phyloP scores from a whole-genome alignment of 1,284 basidiomycete genomes.

The Pseudozyma pruni region DNA sequence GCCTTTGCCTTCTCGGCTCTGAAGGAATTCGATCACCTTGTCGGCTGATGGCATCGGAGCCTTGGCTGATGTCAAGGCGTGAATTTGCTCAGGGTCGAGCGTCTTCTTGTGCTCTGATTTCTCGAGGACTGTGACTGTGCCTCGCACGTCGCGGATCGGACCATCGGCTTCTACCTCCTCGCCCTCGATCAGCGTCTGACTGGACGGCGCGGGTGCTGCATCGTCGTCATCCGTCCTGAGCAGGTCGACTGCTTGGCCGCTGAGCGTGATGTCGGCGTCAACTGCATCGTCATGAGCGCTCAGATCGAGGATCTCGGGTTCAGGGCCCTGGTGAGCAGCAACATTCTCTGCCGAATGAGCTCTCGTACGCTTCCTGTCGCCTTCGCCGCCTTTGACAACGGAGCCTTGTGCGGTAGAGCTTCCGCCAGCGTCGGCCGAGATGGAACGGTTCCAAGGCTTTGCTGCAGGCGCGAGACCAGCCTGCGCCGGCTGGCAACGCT shows the following conservation, averaged over 20 bases:
- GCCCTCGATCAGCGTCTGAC: constrained; percentile 39
- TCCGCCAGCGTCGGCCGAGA: constrained; percentile 34
- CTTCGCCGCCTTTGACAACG: background rate
- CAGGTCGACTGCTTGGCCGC: constrained; percentile 4
- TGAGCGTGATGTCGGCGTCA: constrained; percentile 36
- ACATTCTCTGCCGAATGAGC: constrained; percentile 25
- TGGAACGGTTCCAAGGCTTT: constrained; percentile 45
- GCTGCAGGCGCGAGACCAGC: constrained; percentile 34
- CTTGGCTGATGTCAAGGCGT: constrained; percentile 7
- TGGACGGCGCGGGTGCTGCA: constrained; percentile 22
- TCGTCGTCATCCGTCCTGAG: constrained; percentile 2
- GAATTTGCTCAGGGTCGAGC: background rate
- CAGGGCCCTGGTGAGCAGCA: background rate
- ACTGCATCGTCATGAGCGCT: constrained; percentile 1
- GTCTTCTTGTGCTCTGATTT: background rate
- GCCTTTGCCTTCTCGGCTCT: constrained; percentile 29
- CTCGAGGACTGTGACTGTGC: no score
- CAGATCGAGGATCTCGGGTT: background rate
- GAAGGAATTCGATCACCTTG: constrained; percentile 37
- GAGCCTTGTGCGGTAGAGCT: background rate
- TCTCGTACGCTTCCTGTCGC: background rate
- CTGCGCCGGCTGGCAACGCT: constrained; percentile 14
- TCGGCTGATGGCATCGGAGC: constrained; percentile 28
- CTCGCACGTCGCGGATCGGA: constrained; percentile 9
- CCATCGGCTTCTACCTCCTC: constrained; percentile 11